These are phyloP conservation scores for Leptomonas pyrrhocoris DNA, from an alignment of 208 protist species.

Conservation along the genomic window DNA sequence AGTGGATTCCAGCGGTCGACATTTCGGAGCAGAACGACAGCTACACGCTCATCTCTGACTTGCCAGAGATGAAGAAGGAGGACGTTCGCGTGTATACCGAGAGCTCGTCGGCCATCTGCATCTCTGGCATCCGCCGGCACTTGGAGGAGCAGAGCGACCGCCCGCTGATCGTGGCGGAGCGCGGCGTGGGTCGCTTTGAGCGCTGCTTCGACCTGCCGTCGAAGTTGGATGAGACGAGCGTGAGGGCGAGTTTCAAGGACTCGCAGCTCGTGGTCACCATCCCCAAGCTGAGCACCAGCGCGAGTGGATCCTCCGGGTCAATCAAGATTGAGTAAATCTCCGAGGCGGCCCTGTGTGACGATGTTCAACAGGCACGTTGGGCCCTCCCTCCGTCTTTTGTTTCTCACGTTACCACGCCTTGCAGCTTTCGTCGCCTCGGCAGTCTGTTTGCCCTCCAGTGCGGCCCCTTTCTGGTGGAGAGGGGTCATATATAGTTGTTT, in stretches of 20 bases:
- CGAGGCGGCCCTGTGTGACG: too few relatives aligned
- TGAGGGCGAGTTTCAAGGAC: slow-evolving; percentile 66
- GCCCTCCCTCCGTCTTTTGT: too few relatives aligned
- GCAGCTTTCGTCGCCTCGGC: too few relatives aligned
- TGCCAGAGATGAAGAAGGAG: slow-evolving; percentile 77
- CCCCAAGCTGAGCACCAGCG: slow-evolving; percentile 38
- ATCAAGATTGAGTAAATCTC: slow-evolving; percentile 66
- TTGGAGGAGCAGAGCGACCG: slow-evolving; percentile 40
- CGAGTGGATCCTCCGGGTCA: slow-evolving; percentile 19
- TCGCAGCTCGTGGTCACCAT: slow-evolving; percentile 60
- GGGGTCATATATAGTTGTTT: too few relatives aligned
- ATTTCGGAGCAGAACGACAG: slow-evolving; percentile 55
- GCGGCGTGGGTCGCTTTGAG: slow-evolving; percentile 68
- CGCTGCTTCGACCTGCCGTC: slow-evolving; percentile 73
- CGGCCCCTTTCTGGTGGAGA: too few relatives aligned
- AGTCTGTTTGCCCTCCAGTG: too few relatives aligned
- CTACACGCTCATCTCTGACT: slow-evolving; percentile 68
- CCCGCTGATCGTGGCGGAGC: slow-evolving; percentile 51
- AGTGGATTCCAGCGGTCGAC: slow-evolving; percentile 80
- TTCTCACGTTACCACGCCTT: too few relatives aligned
- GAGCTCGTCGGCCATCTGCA: slow-evolving; percentile 54
- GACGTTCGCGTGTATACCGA: slow-evolving; percentile 75
- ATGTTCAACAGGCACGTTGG: too few relatives aligned
- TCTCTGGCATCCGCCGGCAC: slow-evolving; percentile 64
- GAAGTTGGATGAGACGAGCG: slow-evolving; percentile 31